These are phyloP conservation scores for Phaeomoniella chlamydospora DNA, from an alignment of 2,329 filamentous ascomycete genomes.

Conservation along the genomic window DNA sequence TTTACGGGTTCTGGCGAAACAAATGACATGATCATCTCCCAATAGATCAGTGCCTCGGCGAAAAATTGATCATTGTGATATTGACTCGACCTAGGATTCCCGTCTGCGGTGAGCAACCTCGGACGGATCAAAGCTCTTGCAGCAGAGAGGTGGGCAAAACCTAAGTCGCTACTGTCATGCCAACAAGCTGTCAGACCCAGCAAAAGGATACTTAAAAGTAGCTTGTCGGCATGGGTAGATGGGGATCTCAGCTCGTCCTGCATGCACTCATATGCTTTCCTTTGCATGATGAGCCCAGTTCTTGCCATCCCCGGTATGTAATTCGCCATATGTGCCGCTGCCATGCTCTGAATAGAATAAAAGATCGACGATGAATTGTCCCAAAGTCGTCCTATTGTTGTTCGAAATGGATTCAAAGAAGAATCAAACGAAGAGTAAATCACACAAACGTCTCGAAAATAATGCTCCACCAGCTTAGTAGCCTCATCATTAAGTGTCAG, in stretches of 20 bases:
- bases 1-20: slow-evolving; percentile 17
- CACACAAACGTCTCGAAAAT: slow-evolving; percentile 47
- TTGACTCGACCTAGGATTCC: background rate
- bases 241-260: slow-evolving; percentile 27
- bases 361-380: slow-evolving; percentile 43
- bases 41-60: slow-evolving; percentile 40
- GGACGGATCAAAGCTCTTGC: slow-evolving; percentile 24
- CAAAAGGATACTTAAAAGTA: slow-evolving; percentile 42
- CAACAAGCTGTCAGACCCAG: slow-evolving; percentile 46
- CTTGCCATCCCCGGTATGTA: slow-evolving; percentile 38
- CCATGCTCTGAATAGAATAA: slow-evolving; percentile 50
- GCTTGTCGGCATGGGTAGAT: slow-evolving; percentile 34
- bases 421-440: slow-evolving; percentile 53
- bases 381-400: slow-evolving; percentile 42
- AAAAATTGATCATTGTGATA: slow-evolving; percentile 38
- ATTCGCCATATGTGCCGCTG: slow-evolving; percentile 44
- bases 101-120: background rate
- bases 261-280: slow-evolving; percentile 36
- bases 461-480: slow-evolving; percentile 46
- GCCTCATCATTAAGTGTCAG: slow-evolving; percentile 29
- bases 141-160: slow-evolving; percentile 36
- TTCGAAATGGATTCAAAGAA: slow-evolving; percentile 45
- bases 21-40: slow-evolving; percentile 45
- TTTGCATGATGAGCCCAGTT: slow-evolving; percentile 35
- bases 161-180: slow-evolving; percentile 42